These are phyloP conservation scores for Grosmannia serpens DNA, from an alignment of 2,329 filamentous ascomycete species.

Conservation along the genomic window DNA sequence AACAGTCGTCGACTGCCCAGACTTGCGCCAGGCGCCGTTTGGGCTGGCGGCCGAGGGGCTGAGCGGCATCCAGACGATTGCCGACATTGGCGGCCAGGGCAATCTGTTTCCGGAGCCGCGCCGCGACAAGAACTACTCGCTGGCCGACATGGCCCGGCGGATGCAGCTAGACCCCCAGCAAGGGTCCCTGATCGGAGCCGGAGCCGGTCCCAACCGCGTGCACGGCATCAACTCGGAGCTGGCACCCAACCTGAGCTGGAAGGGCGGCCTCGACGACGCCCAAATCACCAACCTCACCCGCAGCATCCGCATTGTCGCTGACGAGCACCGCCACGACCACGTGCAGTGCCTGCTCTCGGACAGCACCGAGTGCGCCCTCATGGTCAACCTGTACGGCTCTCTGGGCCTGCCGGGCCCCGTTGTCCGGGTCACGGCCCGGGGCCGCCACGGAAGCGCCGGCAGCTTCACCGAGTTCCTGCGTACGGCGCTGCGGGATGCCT, in stretches of 20 bases:
- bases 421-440: conserved; percentile 8
- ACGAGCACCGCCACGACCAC: conserved; percentile 12
- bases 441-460: conserved; percentile 9
- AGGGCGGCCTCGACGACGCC: conserved; percentile 8
- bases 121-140: conserved; percentile 21
- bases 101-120: conserved; percentile 26
- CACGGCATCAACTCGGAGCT: conserved; percentile 31
- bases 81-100: conserved; percentile 31
- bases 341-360: not conserved
- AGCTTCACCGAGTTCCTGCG: conserved; percentile 25
- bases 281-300: conserved; percentile 16
- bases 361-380: conserved; percentile 24
- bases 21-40: conserved; percentile 26
- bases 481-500: conserved; percentile 17
- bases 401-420: conserved; percentile 21
- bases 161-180: conserved; percentile 23
- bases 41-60: conserved; percentile 27
- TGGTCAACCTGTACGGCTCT: conserved; percentile 30
- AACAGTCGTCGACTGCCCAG: conserved; percentile 16
- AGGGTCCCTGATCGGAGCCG: conserved; percentile 28
- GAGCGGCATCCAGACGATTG: conserved; percentile 25
- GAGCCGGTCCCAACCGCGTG: conserved; percentile 29
- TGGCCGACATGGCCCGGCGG: conserved; percentile 18
- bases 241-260: conserved; percentile 25
- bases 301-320: conserved; percentile 15